Evolutionary conservation across 768 basidiomycete genomes (phyloP).

Genomic region (Auricularia sp.): DNA sequence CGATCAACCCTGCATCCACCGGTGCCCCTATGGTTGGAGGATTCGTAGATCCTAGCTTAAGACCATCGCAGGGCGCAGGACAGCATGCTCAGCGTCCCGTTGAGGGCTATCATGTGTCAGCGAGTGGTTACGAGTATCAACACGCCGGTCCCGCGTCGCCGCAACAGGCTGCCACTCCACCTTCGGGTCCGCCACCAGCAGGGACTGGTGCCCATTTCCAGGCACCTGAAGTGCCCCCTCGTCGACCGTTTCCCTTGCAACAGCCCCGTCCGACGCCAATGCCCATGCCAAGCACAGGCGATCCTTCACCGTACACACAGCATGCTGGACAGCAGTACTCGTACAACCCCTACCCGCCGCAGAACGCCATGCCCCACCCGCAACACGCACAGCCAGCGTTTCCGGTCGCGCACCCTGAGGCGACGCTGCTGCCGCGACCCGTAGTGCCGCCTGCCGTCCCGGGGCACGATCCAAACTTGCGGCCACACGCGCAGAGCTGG

Average conservation of each 20-base stretch:
- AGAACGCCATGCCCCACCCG: background rate
- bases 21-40: no score
- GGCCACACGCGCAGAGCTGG: background rate
- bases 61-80: no score
- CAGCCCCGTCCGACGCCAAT: background rate
- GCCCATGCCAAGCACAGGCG: background rate
- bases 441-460: slow-evolving; percentile 6
- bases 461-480: slow-evolving; percentile 7
- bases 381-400: background rate
- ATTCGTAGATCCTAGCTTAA: no score
- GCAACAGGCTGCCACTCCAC: background rate
- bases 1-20: no score
- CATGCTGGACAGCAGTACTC: background rate
- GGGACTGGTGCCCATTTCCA: background rate
- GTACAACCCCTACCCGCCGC: background rate
- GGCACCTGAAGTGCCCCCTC: background rate
- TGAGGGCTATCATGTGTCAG: background rate
- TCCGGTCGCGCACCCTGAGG: background rate
- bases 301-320: background rate
- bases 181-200: slow-evolving; percentile 1
- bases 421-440: slow-evolving; percentile 8
- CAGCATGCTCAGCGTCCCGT: no score
- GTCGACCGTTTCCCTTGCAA: background rate
- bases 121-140: background rate
- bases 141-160: background rate